phyloP scores from a whole-genome alignment of 352 stramenopile species.

The Globisporangium mamillatum region DNA sequence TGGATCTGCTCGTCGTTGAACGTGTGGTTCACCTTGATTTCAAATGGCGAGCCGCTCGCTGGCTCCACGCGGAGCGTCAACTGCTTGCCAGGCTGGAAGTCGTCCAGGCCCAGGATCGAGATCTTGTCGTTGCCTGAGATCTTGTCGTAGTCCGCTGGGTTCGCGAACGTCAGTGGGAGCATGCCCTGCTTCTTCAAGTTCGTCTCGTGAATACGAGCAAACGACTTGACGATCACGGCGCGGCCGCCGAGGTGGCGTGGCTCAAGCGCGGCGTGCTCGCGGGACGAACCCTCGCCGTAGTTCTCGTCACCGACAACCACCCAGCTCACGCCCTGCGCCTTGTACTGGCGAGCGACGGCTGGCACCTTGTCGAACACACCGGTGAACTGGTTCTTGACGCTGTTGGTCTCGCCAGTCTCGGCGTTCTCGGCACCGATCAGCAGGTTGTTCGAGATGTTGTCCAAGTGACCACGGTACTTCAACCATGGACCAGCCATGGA shows the following conservation, averaged over 20 bases:
- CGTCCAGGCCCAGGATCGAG: conserved; percentile 83
- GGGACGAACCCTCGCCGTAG: conserved; percentile 92
- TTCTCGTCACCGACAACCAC: conserved; percentile 94
- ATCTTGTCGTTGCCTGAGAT: conserved; percentile 92
- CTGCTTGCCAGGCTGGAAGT: conserved; percentile 85
- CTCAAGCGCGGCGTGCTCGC: conserved; percentile 91
- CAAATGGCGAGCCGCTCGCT: conserved; percentile 61
- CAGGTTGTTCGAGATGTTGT: conserved; percentile 96
- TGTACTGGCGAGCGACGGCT: conserved; percentile 88
- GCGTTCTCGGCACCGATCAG: conserved; percentile 91
- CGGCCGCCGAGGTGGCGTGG: conserved; percentile 88
- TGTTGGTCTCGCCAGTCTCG: conserved; percentile 92
- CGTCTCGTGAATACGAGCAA: conserved; percentile 94
- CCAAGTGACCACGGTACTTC: conserved; percentile 93
- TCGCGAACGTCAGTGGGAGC: conserved; percentile 90
- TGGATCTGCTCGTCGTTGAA: conserved; percentile 95
- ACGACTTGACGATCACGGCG: conserved; percentile 92
- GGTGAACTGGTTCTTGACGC: conserved; percentile 88
- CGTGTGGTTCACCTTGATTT: conserved; percentile 92
- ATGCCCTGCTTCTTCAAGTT: conserved; percentile 97
- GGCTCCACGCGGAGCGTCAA: conserved; percentile 83
- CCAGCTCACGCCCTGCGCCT: conserved; percentile 87
- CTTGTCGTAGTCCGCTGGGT: conserved; percentile 91
- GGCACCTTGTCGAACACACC: conserved; percentile 89
- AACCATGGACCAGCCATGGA: conserved; percentile 93